These are phyloP conservation scores for Salix exigua DNA, from an alignment of 345 rosid species.

Conservation along the genomic window DNA sequence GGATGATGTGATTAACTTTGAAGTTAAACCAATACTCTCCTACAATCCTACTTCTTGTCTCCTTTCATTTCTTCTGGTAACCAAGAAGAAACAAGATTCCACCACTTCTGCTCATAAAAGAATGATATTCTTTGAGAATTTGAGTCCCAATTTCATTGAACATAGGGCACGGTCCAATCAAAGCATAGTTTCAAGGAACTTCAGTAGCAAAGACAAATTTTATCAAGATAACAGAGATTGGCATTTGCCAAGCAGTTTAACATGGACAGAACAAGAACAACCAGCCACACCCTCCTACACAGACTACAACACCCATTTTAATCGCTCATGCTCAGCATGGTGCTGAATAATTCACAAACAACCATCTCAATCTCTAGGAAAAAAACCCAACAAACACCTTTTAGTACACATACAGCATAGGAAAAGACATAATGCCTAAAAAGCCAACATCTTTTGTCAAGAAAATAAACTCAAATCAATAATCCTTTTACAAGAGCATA, in stretches of 20 bases:
- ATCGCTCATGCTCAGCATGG: not conserved
- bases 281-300: not conserved
- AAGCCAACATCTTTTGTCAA: not conserved
- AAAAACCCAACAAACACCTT: not conserved
- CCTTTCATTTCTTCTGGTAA: not conserved
- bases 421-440: not conserved
- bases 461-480: not conserved
- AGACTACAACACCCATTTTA: not conserved
- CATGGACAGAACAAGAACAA: not conserved
- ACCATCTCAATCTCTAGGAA: not conserved
- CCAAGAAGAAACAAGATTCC: not conserved
- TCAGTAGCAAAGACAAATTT: not conserved
- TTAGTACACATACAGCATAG: not conserved
- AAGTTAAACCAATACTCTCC: not conserved
- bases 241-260: not conserved
- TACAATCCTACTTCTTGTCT: not conserved
- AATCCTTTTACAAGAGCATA: not conserved
- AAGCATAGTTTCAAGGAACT: not conserved
- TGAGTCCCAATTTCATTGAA: not conserved
- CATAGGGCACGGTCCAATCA: not conserved
- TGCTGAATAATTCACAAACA: not conserved
- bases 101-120: not conserved
- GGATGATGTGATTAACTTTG: not conserved
- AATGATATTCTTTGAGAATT: not conserved
- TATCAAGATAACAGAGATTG: not conserved